Conservation (phyloP, 495 filamentous ascomycete genomes). For the Clavariopsis aquatica region DNA sequence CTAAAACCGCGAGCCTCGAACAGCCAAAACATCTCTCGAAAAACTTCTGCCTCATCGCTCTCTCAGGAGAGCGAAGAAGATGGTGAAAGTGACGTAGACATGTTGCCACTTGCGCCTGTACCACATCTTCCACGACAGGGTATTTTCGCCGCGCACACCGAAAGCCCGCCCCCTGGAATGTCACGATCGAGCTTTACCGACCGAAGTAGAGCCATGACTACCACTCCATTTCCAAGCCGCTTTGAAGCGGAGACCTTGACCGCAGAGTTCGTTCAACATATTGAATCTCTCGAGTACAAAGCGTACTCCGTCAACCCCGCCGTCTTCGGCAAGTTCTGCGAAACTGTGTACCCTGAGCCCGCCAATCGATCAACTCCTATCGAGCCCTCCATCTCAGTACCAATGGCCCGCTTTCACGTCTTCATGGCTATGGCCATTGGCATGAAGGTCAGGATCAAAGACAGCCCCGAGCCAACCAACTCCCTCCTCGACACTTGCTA, state of each 20-base stretch:
- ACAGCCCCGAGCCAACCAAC: conserved; percentile 21
- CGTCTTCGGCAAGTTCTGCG: conserved; percentile 19
- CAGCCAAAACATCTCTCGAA: conserved; percentile 11
- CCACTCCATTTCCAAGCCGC: conserved; percentile 23
- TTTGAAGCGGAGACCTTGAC: conserved; percentile 34
- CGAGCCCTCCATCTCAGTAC: conserved; percentile 11
- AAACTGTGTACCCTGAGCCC: conserved; percentile 26
- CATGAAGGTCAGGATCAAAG: conserved; percentile 30
- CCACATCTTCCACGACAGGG: conserved; percentile 24
- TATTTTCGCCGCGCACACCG: conserved; percentile 21
- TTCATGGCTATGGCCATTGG: conserved; percentile 33
- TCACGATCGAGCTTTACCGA: conserved; percentile 22
- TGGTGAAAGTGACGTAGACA: conserved; percentile 6
- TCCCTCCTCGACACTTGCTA: conserved; percentile 28
- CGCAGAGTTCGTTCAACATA: conserved; percentile 22
- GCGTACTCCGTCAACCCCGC: conserved; percentile 12
- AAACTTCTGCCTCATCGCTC: conserved; percentile 19
- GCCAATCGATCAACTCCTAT: background rate
- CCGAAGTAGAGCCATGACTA: conserved; percentile 20
- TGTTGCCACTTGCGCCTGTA: conserved; percentile 13
- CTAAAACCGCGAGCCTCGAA: conserved; percentile 10
- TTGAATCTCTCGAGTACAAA: conserved; percentile 20
- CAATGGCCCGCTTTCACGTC: conserved; percentile 33
- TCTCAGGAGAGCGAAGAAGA: conserved; percentile 23
- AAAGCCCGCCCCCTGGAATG: conserved; percentile 15